Base-by-base conservation (phyloP, 805 yeast species). In the Myxozyma melibiosi region DNA sequence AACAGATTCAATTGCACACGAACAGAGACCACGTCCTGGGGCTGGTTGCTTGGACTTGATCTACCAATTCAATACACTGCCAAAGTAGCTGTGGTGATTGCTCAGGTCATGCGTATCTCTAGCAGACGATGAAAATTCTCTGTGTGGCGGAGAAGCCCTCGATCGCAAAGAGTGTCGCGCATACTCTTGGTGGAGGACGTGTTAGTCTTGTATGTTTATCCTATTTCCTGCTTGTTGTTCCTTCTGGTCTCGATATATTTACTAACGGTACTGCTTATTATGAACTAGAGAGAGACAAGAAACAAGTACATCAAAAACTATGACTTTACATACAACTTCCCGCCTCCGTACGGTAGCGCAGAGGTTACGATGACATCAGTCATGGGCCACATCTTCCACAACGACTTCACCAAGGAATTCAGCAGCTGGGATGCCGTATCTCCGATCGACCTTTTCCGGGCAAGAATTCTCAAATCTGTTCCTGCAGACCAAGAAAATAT, bases 131-230 rank as follows among this genome's bases (percentile, higher is more conserved):
- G 94, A 84, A 76, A 64, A 82, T 94, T 3, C 80, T 94, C 46
- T 92, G 97, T 73, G 97, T 94, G 55, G 99, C 99, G 1, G 99
- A 94, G 74, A 94, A 94, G 73, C 95, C 95, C 55, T 88, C 97
- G 1, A 94, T 94, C 47, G 95, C 97, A 2, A 89, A 85, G 69
- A 86, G 89, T 11, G 90, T 94, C 11, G 80, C 95, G 0, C 70
- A 73, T 37, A 84, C 85, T 1, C 78, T 94, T 1, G 84, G 94
- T 16, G 96, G 96, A 5, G 95, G 96, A 0, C 68, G 78, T 3
- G 73, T 76, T 14, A 67, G 70, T 3, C 67, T 78, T 9, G 65
- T 61, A 50, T 30, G 65, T 48, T 6, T n/a, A n/a, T n/a, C n/a
- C n/a, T n/a, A n/a, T n/a, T n/a, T n/a, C n/a, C n/a, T n/a, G n/a